A percentile compares a stretch with the other conserved stretches of the same genome.
Evolutionary conservation across 2,329 filamentous ascomycete genomes (phyloP).

Genomic region (Cladosporium sp.): DNA sequence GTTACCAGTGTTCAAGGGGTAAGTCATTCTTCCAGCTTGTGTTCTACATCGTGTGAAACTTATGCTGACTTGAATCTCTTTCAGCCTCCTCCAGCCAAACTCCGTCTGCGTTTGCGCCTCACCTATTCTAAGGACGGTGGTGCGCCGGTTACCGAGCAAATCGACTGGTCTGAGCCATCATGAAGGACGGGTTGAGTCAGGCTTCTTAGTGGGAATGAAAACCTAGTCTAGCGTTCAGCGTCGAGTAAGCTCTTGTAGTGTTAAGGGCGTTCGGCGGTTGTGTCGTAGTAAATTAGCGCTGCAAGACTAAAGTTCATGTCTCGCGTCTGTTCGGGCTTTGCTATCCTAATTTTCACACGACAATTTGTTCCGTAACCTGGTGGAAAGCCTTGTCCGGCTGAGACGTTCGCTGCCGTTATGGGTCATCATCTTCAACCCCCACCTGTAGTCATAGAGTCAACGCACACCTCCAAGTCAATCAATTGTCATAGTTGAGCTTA

Average conservation of each 20-base stretch:
- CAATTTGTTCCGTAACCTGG: no score
- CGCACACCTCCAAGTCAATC: no score
- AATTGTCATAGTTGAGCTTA: no score
- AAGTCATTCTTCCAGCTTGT: slow-evolving; percentile 46
- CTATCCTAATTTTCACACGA: no score
- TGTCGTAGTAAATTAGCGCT: neutral
- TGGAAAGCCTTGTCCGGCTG: no score
- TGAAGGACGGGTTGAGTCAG: slow-evolving; percentile 17
- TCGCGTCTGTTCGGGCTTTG: no score
- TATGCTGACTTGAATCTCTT: neutral
- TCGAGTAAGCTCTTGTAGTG: neutral
- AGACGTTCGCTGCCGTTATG: no score
- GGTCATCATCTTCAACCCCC: no score
- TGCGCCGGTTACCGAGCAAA: slow-evolving; percentile 78
- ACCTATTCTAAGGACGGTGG: slow-evolving; percentile 68
- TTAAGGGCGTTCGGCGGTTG: neutral
- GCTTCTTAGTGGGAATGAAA: neutral
- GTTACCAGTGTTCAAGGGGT: slow-evolving; percentile 82
- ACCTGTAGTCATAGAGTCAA: no score
- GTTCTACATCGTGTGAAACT: neutral
- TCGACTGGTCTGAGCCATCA: slow-evolving; percentile 86
- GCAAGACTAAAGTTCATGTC: neutral
- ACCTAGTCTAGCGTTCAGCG: neutral
- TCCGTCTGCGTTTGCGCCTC: slow-evolving; percentile 82
- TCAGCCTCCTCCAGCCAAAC: slow-evolving; percentile 63